Conservation (phyloP, 2,329 filamentous ascomycete species). For the Xylaria digitata region DNA sequence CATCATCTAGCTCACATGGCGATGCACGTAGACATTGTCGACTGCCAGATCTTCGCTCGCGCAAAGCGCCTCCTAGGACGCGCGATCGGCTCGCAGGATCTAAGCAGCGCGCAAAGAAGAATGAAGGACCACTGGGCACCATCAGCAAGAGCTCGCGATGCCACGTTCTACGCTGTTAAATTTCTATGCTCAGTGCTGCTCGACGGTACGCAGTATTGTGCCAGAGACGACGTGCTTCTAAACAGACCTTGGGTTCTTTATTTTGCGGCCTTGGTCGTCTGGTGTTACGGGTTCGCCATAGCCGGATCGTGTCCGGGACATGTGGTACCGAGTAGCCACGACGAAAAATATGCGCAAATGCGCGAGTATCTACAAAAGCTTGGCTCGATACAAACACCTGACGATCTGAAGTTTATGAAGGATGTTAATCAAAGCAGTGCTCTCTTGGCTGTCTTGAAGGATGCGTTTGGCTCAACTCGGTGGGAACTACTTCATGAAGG, state of each 20-base stretch:
- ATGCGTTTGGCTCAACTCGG: conserved; percentile 82
- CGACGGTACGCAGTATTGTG: conserved; percentile 75
- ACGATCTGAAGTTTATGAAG: conserved; percentile 77
- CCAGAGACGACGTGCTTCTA: conserved; percentile 87
- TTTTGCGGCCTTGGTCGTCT: conserved; percentile 90
- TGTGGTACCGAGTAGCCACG: conserved; percentile 65
- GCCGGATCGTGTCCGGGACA: conserved; percentile 77
- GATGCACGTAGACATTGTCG: conserved; percentile 97
- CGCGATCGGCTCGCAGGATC: conserved; percentile 84
- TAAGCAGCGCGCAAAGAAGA: conserved; percentile 79
- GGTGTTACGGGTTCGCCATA: conserved; percentile 92
- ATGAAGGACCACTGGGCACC: conserved; percentile 93
- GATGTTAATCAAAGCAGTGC: conserved; percentile 87
- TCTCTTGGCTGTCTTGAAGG: conserved; percentile 81
- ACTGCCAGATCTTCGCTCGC: conserved; percentile 94
- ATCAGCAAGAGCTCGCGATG: conserved; percentile 86
- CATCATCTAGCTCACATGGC: conserved; percentile 97
- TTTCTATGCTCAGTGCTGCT: conserved; percentile 88
- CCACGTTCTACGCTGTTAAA: conserved; percentile 90
- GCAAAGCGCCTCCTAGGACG: conserved; percentile 87
- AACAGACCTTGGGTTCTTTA: conserved; percentile 97
- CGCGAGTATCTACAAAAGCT: conserved; percentile 78
- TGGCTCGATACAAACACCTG: conserved; percentile 77
- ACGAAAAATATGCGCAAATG: conserved; percentile 82
- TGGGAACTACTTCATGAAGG: conserved; percentile 96